A percentile compares a stretch with the other conserved stretches of the same genome.
These are phyloP conservation scores for Scalesia atractyloides DNA, from an alignment of 129 eudicot genomes.

Conservation along the genomic window DNA sequence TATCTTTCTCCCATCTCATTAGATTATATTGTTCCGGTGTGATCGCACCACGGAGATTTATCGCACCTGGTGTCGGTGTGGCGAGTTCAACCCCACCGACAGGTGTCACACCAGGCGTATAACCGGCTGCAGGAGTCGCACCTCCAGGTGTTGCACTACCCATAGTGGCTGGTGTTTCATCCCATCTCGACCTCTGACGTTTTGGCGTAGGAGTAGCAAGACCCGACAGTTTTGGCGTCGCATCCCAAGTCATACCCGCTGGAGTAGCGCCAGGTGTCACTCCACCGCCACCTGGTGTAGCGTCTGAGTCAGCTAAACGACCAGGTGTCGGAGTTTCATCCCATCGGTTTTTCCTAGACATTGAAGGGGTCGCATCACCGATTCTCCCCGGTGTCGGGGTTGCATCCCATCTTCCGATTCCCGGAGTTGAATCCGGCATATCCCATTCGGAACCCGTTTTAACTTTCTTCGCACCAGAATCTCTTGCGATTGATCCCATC, in stretches of 20 bases:
- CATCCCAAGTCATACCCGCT: slow-evolving; percentile 99
- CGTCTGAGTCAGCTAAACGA: slow-evolving; percentile 79
- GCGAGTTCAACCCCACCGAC: slow-evolving; percentile 90
- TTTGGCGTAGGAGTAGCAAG: slow-evolving; percentile 94
- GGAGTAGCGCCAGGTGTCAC: slow-evolving; percentile 98
- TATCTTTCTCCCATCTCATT: slow-evolving; percentile 93
- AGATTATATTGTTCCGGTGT: slow-evolving; percentile 94
- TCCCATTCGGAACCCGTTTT: slow-evolving; percentile 91
- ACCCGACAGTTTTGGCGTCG: slow-evolving; percentile 88
- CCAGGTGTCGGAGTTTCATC: slow-evolving; percentile 98
- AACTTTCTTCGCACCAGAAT: slow-evolving; percentile 54
- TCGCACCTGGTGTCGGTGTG: slow-evolving; percentile 85
- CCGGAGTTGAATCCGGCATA: slow-evolving; percentile 92
- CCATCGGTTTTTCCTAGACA: slow-evolving; percentile 87
- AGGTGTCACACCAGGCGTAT: slow-evolving; percentile 95
- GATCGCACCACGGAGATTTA: slow-evolving; percentile 66
- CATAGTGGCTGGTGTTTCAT: slow-evolving; percentile 96
- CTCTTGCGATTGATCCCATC: slow-evolving; percentile 97
- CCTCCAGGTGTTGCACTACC: slow-evolving; percentile 91
- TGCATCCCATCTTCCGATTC: slow-evolving; percentile 98
- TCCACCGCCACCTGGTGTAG: slow-evolving; percentile 95
- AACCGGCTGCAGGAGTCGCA: slow-evolving; percentile 82
- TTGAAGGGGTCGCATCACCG: slow-evolving; percentile 89
- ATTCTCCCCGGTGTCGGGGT: slow-evolving; percentile 92
- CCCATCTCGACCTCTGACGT: slow-evolving; percentile 97